Evolutionary conservation across 345 rosid genomes (phyloP).

Genomic region (Cardamine chenopodiifolia): DNA sequence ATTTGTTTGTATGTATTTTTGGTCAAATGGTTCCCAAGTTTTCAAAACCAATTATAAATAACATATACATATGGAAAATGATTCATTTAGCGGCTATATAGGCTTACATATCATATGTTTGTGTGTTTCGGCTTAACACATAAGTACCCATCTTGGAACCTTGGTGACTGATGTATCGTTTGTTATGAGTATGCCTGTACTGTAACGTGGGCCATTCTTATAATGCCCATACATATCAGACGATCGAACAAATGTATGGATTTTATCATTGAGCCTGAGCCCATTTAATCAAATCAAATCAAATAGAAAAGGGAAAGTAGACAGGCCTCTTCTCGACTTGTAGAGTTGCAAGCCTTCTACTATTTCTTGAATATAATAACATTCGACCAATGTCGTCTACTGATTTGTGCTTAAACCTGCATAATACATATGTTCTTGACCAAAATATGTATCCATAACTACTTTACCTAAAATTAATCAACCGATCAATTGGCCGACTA

Average conservation of each 20-base stretch:
- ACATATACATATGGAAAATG: not conserved
- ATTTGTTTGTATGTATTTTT: slow-evolving; percentile 11
- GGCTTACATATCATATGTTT: not conserved
- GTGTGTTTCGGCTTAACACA: not conserved
- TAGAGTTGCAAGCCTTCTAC: slow-evolving; percentile 1
- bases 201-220: slow-evolving; percentile 8
- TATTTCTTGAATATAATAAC: no score
- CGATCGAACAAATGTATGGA: not conserved
- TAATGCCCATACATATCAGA: slow-evolving; percentile 1
- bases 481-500: not conserved
- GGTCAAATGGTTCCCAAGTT: not conserved
- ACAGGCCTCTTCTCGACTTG: not conserved
- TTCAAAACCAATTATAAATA: slow-evolving; percentile 13
- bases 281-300: not conserved
- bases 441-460: not conserved
- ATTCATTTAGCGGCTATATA: not conserved
- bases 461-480: not conserved
- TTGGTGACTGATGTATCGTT: not conserved
- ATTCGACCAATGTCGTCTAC: no score
- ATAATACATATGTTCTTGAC: not conserved
- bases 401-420: no score
- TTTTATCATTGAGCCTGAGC: slow-evolving; percentile 11
- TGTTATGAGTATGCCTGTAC: not conserved
- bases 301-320: not conserved
- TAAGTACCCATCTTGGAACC: not conserved